phyloP scores from a whole-genome alignment of 2,329 filamentous ascomycete genomes.

The Botrytis fragariae region DNA sequence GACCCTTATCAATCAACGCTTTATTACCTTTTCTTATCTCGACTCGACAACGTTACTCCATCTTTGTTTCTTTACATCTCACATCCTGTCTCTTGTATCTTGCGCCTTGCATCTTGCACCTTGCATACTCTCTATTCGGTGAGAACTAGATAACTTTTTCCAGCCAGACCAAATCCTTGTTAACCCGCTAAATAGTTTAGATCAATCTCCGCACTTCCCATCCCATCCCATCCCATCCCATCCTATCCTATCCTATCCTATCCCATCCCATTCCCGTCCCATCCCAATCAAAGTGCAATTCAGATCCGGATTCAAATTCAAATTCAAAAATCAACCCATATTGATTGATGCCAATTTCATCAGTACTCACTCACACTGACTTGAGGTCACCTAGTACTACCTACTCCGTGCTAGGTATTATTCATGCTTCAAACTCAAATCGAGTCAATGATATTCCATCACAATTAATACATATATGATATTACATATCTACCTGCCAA shows the following conservation, averaged over 20 bases:
- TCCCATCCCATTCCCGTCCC: background rate
- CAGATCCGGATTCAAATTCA: background rate
- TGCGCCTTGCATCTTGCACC: background rate
- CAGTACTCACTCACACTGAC: background rate
- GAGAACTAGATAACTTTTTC: background rate
- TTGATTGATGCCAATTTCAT: background rate
- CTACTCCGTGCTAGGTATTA: background rate
- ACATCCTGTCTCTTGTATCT: background rate
- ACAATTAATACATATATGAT: background rate
- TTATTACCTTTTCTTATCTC: background rate
- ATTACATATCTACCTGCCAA: background rate
- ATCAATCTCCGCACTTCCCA: constrained; percentile 12
- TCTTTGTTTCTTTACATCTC: background rate
- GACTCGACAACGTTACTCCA: background rate
- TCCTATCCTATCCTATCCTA: background rate
- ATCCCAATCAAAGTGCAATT: background rate
- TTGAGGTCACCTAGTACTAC: background rate
- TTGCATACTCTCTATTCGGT: constrained; percentile 10
- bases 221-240: background rate
- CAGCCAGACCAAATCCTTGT: background rate
- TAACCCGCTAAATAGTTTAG: background rate
- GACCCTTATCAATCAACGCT: background rate
- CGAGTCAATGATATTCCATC: background rate
- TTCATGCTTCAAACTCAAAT: background rate
- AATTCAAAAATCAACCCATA: background rate